Base-by-base conservation (phyloP, 2,329 filamentous ascomycete species). In the Arthroderma sp. region DNA sequence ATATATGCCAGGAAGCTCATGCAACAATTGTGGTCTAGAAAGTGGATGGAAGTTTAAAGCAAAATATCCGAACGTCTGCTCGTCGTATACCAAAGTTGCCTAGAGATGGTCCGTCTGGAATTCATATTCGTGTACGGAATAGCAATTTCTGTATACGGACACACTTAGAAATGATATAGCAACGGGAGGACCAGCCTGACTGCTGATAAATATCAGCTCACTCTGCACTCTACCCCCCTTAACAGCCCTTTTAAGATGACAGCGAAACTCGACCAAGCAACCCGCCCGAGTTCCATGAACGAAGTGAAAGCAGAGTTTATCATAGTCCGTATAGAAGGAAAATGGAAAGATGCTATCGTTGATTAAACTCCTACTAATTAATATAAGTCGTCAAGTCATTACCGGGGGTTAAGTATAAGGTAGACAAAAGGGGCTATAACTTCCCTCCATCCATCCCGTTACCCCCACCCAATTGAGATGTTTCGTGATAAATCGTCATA, bases 401-500 rank as follows among this genome's bases (percentile, higher is more conserved):
- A 51, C 25, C 44, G 44, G 44, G 44, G 44, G 44, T 51, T 51
- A 31, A n/a, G 33, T n/a, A 33, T 31, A 25, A 33, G 21, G 44
- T 13, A n/a, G 33, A n/a, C 25, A 33, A 6, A 51, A 19, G 8
- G 25, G 41, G 21, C 25, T 11, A 33, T 33, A 33, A 33, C 15
- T 31, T n/a, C 25, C 25, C 23, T 51, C 44, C 25, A 51, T 49
- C 44, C 17, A 31, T 23, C 15, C 44, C 13, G 13, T 31, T 4
- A 9, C 28, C n/a, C 44, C 44, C 44, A 35, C 44, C 44, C 44
- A 51, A 51, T 51, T 25, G 44, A 51, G 28, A 51, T 51, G 44
- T 51, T n/a, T 51, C 44, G 44, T 51, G 44, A 51, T 51, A 51
- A 51, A 51, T 51, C 44, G 23, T 51, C 44, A 51, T 51, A 51